Percentiles rank a stretch among this genome's conserved stretches.
Conservation (phyloP, 2,329 filamentous ascomycete genomes). For the Fusarium setosum region DNA sequence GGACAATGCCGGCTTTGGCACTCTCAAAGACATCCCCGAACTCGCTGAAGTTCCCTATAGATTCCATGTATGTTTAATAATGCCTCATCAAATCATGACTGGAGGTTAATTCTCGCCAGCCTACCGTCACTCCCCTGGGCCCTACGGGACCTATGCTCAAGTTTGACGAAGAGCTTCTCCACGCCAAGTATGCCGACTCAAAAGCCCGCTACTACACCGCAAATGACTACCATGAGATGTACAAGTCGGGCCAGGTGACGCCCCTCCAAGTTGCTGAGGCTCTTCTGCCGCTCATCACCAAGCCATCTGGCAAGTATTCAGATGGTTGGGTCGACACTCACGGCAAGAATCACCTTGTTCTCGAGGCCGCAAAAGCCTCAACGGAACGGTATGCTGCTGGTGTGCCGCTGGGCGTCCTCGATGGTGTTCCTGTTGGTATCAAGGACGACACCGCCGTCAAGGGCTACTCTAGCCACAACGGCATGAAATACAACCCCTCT, state of each 20-base stretch:
- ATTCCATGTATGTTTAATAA: slow-evolving; percentile 57
- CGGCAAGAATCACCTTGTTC: slow-evolving; percentile 65
- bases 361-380: slow-evolving; percentile 77
- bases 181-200: slow-evolving; percentile 53
- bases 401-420: slow-evolving; percentile 74
- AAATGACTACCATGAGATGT: slow-evolving; percentile 81
- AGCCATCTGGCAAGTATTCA: slow-evolving; percentile 69
- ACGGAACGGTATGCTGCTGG: slow-evolving; percentile 78
- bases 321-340: slow-evolving; percentile 79
- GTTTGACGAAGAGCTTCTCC: slow-evolving; percentile 55
- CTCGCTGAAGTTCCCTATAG: slow-evolving; percentile 58
- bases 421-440: slow-evolving; percentile 85
- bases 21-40: slow-evolving; percentile 57
- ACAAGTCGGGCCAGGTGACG: slow-evolving; percentile 75
- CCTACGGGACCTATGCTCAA: slow-evolving; percentile 51
- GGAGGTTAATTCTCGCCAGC: slow-evolving; percentile 50
- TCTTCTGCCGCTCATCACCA: slow-evolving; percentile 76
- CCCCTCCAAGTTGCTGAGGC: slow-evolving; percentile 78
- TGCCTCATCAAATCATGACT: too few species aligned
- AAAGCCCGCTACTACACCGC: slow-evolving; percentile 73
- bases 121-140: slow-evolving; percentile 65
- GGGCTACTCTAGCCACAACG: slow-evolving; percentile 76
- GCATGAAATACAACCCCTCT: slow-evolving; percentile 70
- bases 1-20: slow-evolving; percentile 71
- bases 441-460: slow-evolving; percentile 83